Conservation (phyloP, 2,329 filamentous ascomycete species). For the Domatiomyces globalis region DNA sequence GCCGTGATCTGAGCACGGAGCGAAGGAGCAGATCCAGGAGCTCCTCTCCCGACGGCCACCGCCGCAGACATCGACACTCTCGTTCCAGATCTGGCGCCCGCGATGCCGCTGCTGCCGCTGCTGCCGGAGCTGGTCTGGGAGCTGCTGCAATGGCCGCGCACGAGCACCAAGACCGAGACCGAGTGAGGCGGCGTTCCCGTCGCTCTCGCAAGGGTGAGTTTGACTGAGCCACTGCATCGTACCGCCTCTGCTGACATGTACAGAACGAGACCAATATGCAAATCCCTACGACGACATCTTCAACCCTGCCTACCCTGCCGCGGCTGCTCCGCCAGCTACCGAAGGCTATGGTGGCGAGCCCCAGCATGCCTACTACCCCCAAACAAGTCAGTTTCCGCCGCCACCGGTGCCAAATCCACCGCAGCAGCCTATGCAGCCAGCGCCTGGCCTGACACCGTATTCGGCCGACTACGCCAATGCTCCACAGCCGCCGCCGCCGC, state of each 20-base stretch:
- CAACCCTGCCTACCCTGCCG: constrained; percentile 26
- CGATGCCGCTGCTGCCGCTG: constrained; percentile 39
- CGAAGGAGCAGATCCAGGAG: constrained; percentile 19
- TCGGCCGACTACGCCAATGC: constrained; percentile 31
- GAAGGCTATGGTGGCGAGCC: constrained; percentile 22
- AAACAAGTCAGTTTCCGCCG: constrained; percentile 30
- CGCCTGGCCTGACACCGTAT: constrained; percentile 17
- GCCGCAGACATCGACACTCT: constrained; percentile 24
- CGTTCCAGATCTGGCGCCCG: constrained; percentile 21
- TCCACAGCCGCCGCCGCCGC: constrained; percentile 25
- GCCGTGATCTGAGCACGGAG: constrained; percentile 31
- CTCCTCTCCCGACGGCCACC: constrained; percentile 25
- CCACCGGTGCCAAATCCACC: constrained; percentile 21
- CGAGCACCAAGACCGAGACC: constrained; percentile 21
- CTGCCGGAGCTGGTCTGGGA: constrained; percentile 43
- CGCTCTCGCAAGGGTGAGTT: background rate
- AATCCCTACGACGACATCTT: constrained; percentile 31
- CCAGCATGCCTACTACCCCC: constrained; percentile 28
- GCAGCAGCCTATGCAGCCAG: constrained; percentile 6
- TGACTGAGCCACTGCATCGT: background rate
- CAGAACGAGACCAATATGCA: constrained; percentile 12
- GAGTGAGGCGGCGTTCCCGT: background rate
- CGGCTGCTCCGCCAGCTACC: constrained; percentile 21
- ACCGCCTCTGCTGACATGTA: constrained; percentile 2
- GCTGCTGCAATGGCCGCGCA: constrained; percentile 45